phyloP scores from a whole-genome alignment of 768 basidiomycete genomes.

The Rhodotorula graminis region DNA sequence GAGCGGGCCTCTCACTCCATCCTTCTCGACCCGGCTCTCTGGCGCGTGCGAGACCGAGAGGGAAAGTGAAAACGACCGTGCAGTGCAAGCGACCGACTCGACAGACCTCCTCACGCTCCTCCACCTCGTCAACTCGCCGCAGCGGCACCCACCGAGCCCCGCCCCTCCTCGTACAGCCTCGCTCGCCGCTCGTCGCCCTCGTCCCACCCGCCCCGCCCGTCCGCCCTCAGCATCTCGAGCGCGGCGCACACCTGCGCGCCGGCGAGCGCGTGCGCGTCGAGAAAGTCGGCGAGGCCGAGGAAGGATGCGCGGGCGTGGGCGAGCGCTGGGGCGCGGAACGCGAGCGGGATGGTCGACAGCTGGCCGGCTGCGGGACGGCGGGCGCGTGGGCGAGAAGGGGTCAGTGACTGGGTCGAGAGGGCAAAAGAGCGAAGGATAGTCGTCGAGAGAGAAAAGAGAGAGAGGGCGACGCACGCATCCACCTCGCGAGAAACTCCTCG shows the following conservation, averaged over 20 bases:
- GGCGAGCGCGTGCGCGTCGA: conserved; percentile 21
- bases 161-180: conserved; percentile 2
- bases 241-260: background rate
- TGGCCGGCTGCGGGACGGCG: background rate
- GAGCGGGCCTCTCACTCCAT: too few species aligned
- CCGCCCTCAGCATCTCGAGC: background rate
- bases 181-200: background rate
- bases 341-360: background rate
- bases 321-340: background rate
- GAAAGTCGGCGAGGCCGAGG: conserved; percentile 22
- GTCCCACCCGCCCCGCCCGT: background rate
- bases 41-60: too few species aligned
- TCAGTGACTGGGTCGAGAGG: too few species aligned
- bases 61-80: background rate
- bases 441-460: too few species aligned
- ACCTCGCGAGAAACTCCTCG: conserved; percentile 2
- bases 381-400: too few species aligned
- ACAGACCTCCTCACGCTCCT: too few species aligned
- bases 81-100: too few species aligned
- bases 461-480: conserved; percentile 9
- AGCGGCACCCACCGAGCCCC: too few species aligned
- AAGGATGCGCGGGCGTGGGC: background rate
- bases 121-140: too few species aligned
- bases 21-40: background rate
- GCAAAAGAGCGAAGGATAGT: too few species aligned